Evolutionary conservation across 805 yeast genomes (phyloP).

Genomic region (Pichia californica): DNA sequence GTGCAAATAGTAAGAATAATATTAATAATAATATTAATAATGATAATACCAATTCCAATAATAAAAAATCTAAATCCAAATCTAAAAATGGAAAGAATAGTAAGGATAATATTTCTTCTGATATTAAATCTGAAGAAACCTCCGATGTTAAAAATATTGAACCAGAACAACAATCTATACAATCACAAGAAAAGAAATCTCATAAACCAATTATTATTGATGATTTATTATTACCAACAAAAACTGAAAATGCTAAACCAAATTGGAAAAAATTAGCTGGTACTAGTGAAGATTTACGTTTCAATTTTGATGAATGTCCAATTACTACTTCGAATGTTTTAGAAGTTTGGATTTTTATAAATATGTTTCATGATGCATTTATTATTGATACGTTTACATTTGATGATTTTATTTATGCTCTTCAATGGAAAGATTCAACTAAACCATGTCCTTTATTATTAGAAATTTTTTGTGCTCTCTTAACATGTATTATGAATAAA

Average conservation of each 20-base stretch:
- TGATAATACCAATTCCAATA: background rate
- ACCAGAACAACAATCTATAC: background rate
- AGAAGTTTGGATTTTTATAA: slow-evolving; percentile 71
- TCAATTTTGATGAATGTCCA: background rate
- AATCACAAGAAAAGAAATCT: slow-evolving; percentile 2
- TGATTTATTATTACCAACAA: slow-evolving; percentile 28
- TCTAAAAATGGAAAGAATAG: background rate
- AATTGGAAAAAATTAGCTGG: slow-evolving; percentile 18
- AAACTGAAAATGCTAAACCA: slow-evolving; percentile 19
- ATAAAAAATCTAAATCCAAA: background rate
- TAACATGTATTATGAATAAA: slow-evolving; percentile 47
- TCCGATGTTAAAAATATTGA: no score
- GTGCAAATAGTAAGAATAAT: background rate
- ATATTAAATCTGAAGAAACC: no score
- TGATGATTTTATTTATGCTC: slow-evolving; percentile 64
- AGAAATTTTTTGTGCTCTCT: slow-evolving; percentile 62
- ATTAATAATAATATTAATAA: background rate
- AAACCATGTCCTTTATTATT: slow-evolving; percentile 48
- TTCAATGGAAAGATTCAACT: slow-evolving; percentile 40
- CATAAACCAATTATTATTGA: slow-evolving; percentile 19
- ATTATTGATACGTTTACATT: slow-evolving; percentile 68
- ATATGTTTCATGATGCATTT: slow-evolving; percentile 60
- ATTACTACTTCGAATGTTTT: slow-evolving; percentile 37
- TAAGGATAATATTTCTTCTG: background rate
- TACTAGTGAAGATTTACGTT: slow-evolving; percentile 16